These are phyloP conservation scores for Candida easanensis DNA, from an alignment of 805 yeast species.

Conservation along the genomic window DNA sequence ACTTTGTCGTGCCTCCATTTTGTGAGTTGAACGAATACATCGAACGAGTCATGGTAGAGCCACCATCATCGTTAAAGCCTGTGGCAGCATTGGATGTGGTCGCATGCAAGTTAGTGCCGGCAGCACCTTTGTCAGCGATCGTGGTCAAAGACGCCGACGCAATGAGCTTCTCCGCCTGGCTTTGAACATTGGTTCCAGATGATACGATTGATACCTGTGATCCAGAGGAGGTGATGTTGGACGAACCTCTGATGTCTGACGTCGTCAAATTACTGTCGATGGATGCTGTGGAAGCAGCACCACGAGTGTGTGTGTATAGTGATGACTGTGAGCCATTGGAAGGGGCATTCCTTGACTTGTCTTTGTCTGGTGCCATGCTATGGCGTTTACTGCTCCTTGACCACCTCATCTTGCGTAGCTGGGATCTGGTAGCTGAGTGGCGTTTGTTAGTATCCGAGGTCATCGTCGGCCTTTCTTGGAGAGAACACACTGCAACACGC, in stretches of 20 bases:
- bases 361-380: conserved; percentile 20
- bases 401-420: conserved; percentile 30
- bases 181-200: conserved; percentile 2
- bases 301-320: conserved; percentile 8
- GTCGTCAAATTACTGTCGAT: conserved; percentile 7
- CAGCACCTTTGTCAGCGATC: conserved; percentile 4
- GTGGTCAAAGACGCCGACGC: conserved; percentile 5
- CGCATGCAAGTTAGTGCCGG: not conserved
- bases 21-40: conserved; percentile 10
- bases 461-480: not conserved
- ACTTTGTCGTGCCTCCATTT: conserved; percentile 8
- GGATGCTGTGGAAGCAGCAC: conserved; percentile 9
- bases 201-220: conserved; percentile 5
- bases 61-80: conserved; percentile 6
- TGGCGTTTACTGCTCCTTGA: conserved; percentile 26
- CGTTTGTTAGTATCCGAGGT: conserved; percentile 7
- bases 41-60: conserved; percentile 14
- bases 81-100: conserved; percentile 7
- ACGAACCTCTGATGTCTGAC: not conserved
- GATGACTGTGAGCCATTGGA: conserved; percentile 5
- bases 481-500: not conserved
- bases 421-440: conserved; percentile 1
- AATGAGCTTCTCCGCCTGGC: conserved; percentile 3
- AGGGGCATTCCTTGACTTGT: conserved; percentile 10
- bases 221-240: conserved; percentile 4